Evolutionary conservation across 225 moss, liverwort and hornwort genomes (phyloP).

Genomic region (Antitrichia curtipendula): DNA sequence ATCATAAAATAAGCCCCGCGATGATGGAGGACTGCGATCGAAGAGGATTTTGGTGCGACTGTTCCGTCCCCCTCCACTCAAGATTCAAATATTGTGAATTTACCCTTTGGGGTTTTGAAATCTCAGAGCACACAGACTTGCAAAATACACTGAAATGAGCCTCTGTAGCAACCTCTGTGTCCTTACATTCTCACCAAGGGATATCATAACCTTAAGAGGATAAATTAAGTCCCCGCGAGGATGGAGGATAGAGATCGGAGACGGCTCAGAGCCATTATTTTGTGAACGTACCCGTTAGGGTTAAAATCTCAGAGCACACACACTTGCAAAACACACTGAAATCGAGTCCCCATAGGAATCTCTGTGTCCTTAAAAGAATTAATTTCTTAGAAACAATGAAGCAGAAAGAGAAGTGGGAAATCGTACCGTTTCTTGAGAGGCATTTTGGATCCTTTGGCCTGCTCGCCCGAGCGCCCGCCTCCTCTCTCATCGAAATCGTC

Average conservation of each 20-base stretch:
- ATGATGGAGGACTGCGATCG: neutral
- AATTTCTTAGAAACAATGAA: neutral
- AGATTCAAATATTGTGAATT: neutral
- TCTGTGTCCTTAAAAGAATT: neutral
- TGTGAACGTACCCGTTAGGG: neutral
- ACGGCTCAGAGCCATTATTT: neutral
- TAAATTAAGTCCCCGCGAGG: neutral
- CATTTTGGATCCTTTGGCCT: conserved; percentile 74
- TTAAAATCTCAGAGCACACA: neutral
- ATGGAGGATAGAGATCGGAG: neutral
- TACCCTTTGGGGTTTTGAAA: neutral
- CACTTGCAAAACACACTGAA: neutral
- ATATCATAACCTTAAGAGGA: neutral
- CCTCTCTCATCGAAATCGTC: conserved; percentile 65
- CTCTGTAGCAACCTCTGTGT: neutral
- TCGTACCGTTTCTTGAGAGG: conserved; percentile 74
- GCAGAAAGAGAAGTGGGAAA: neutral
- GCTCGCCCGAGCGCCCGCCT: conserved; percentile 50
- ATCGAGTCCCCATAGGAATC: neutral
- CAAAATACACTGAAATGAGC: neutral
- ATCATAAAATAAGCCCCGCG: neutral
- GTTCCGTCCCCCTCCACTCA: neutral
- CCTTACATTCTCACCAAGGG: neutral
- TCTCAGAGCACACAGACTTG: neutral
- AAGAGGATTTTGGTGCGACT: too few relatives aligned